phyloP scores from a whole-genome alignment of 768 basidiomycete species.

The Phlebiopsis gigantea region DNA sequence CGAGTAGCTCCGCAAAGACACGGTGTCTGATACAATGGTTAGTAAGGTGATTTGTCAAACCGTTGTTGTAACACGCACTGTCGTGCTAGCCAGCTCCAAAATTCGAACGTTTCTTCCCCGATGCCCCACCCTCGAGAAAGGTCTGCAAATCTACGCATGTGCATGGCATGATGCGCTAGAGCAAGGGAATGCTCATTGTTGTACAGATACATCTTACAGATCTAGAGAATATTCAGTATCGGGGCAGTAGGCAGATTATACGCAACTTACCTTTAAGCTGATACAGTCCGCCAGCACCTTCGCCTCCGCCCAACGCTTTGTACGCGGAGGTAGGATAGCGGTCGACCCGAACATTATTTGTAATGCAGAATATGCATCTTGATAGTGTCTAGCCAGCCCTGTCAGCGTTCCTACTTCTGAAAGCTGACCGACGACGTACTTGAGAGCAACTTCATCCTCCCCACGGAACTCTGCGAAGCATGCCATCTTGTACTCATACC shows the following conservation, averaged over 20 bases:
- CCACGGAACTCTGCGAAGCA: constrained; percentile 94
- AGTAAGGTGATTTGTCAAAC: neutral
- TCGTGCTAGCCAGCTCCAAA: constrained; percentile 94
- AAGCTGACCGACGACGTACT: constrained; percentile 44
- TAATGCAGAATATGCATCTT: constrained; percentile 84
- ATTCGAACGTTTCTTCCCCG: constrained; percentile 94
- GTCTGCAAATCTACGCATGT: constrained; percentile 81
- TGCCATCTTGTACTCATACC: constrained; percentile 97
- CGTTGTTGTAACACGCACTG: constrained; percentile 51
- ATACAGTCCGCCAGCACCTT: constrained; percentile 95
- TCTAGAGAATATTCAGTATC: too few species aligned
- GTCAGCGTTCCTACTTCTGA: constrained; percentile 4
- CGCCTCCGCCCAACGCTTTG: constrained; percentile 97
- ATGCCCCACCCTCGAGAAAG: constrained; percentile 92
- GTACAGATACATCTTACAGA: constrained; percentile 88
- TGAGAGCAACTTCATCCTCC: constrained; percentile 88
- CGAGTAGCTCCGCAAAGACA: constrained; percentile 84
- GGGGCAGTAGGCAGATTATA: neutral
- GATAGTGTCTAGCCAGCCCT: constrained; percentile 69
- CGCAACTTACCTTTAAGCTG: constrained; percentile 67
- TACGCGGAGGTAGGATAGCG: constrained; percentile 81
- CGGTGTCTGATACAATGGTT: constrained; percentile 55
- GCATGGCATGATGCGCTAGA: constrained; percentile 76
- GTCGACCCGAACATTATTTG: constrained; percentile 88
- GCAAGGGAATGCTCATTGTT: constrained; percentile 81